Base-by-base conservation (phyloP, 345 rosid species). In the Populus ilicifolia region DNA sequence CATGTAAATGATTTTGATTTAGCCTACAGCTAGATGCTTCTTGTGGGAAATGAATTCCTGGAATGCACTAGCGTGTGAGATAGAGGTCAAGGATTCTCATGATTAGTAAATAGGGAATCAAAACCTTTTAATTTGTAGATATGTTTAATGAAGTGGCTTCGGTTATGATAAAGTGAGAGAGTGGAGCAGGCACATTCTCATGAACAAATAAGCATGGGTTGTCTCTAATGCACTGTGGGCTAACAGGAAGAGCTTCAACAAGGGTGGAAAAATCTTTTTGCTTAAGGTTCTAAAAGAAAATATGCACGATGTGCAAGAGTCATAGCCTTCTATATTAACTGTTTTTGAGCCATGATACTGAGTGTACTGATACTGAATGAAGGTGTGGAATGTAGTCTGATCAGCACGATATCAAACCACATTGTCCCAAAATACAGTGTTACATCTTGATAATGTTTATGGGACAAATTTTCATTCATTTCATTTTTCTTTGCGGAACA, bases 401-500 rank as follows among this genome's bases (percentile, higher is more conserved):
- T n/a, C 13, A 56, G 29, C 29, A 56, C 14, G 3, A 12, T 41
- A 41, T 10, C 46, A 41, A 41, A 41, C 4, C 46, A 41, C 46
- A 9, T 41, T 41, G 46, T 30, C 67, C 33, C 54, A 23, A 4
- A 36, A 46, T 48, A 23, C n/a, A 23, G 11, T 23, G 29, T n/a
- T 56, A 3, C 29, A 56, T 59, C 11, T n/a, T 85, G 82, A 48
- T 71, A 1, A 17, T 65, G 6, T 73, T 33, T 35, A 38, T 41
- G 56, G 36, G 71, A 7, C 20, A 35, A 63, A 72, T 6, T 64
- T 63, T 63, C 10, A 56, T 74, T 6, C 23, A 8, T 64, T 66
- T 56, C 8, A 5, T n/a, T 48, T 69, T 48, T 29, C 43, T 79
- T 75, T 72, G 36, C 79, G 82, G 81, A 27, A 64, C 90, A 93